Evolutionary conservation across 2,329 filamentous ascomycete genomes (phyloP), one percentile per base, ranked within the genome.

Genomic region (Alternaria hordeiaustralica): DNA sequence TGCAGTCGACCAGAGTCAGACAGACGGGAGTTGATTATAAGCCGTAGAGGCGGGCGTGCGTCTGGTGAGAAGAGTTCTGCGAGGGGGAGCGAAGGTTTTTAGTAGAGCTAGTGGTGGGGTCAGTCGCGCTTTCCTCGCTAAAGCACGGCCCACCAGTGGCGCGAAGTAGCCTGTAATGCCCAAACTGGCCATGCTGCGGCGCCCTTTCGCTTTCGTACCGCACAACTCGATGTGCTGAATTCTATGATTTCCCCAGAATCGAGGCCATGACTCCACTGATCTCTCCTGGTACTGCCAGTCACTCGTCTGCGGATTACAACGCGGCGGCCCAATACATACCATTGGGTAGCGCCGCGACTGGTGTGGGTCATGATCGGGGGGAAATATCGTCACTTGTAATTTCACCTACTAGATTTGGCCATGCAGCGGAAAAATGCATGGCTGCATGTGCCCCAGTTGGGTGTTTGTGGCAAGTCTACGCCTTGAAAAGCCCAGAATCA

Each of bases 1-100:
- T 72, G 65, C 64, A 75, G 66, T 65, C 66, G 72, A 70, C 70
- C 75, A 76, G 74, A 73, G 61, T 70, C 69, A 77, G 69, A 69
- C 69, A 68, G 68, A 67, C 58, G 64, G 61, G 70, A 70, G 63
- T 64, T 63, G 61, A 69, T 64, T 60, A 49, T 45, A 65, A 65
- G 68, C 68, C 68, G 66, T 71, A 63, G 66, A 71, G 68, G 68
- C 68, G 55, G 61, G 68, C 68, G 67, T 67, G 62, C 64, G 62
- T 65, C 64, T 63, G 58, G 55, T 50, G 60, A 65, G 64, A 62
- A 61, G 61, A 61, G 61, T 59, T 58, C 60, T 56, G 61, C 56
- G 68, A 65, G 55, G 63, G 58, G 63, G 55, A 59, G 64, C 60
- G 64, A 60, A 57, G 63, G 62, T 66, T 66, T 66, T 60, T 67